Evolutionary conservation across 441 rosid species (phyloP), one percentile per base, ranked within the genome.

Genomic region (Metrosideros polymorpha): DNA sequence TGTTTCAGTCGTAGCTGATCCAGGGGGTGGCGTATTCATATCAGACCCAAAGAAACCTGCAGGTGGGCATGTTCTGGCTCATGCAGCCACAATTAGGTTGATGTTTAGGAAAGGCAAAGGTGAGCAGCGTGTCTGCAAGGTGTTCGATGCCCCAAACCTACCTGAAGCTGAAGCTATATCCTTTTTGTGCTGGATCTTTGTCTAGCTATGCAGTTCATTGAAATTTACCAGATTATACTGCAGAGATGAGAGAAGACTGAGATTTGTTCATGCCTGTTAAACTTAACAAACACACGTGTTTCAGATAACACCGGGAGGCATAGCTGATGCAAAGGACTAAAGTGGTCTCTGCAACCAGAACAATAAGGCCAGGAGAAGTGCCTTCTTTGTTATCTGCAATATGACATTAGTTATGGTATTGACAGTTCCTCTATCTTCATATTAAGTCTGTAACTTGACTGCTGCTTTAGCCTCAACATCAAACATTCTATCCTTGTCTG

Each of bases 31-130:
- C 55, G 24, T 52, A 52, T 52, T 52, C 55, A 94, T 97, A 92
- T 95, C 98, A 83, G 99, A 95, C 87, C 99, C 99, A 59, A 98
- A 96, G 92, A 96, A 98, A 88, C 98, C 99, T 66, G 99, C 99
- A 35, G 97, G 98, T 87, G 99, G 99, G 7, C 99, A 98, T 86
- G 99, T 98, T 71, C 96, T 96, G 53, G 99, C 99, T 83, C 98
- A 96, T 87, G 98, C 99, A 54, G 98, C 94, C 63, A 95, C 99
- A 77, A 93, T 97, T 86, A 94, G 99, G 89, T 90, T 97, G 89
- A 94, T 92, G 93, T 97, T 97, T 91, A 94, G 98, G 95, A 96
- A 97, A 91, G 97, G 98, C 89, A 95, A 96, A 93, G 99, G 98
- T 10, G 99, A 97, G 86, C 97, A 95, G 86, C 96, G 96, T 22